Conservation (phyloP, 2,329 filamentous ascomycete genomes). For the Aspergillus sp. region DNA sequence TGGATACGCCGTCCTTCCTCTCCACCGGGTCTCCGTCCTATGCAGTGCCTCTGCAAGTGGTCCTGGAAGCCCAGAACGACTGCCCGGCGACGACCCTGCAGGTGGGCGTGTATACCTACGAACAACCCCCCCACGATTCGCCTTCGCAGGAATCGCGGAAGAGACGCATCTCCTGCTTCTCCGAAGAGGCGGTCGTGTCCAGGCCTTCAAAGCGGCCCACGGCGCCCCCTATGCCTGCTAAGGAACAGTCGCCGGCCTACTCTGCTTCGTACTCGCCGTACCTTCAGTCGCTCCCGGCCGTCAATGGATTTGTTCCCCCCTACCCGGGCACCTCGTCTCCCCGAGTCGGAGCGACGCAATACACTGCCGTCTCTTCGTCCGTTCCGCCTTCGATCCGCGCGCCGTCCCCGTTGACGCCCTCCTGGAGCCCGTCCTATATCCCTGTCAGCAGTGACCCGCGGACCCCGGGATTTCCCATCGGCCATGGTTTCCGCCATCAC, state of each 20-base stretch:
- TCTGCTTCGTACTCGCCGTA: slow-evolving; percentile 54
- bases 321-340: slow-evolving; percentile 40
- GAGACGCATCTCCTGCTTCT: slow-evolving; percentile 55
- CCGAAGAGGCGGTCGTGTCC: slow-evolving; percentile 44
- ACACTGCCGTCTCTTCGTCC: slow-evolving; percentile 38
- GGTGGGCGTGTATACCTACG: slow-evolving; percentile 63
- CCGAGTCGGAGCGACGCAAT: slow-evolving; percentile 42
- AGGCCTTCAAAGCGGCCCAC: slow-evolving; percentile 49
- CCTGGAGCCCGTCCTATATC: slow-evolving; percentile 50
- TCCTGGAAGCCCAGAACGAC: slow-evolving; percentile 58
- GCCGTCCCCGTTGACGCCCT: slow-evolving; percentile 48
- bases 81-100: slow-evolving; percentile 51
- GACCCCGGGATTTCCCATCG: slow-evolving; percentile 43
- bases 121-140: slow-evolving; percentile 44
- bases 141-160: slow-evolving; percentile 51
- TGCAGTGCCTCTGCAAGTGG: slow-evolving; percentile 58
- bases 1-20: slow-evolving; percentile 68
- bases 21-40: slow-evolving; percentile 56
- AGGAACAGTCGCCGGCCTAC: slow-evolving; percentile 51
- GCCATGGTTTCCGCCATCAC: slow-evolving; percentile 34
- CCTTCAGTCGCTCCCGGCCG: slow-evolving; percentile 48
- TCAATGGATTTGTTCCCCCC: slow-evolving; percentile 39
- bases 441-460: slow-evolving; percentile 45
- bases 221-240: slow-evolving; percentile 48
- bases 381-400: slow-evolving; percentile 47